phyloP scores from a whole-genome alignment of 2,329 filamentous ascomycete species.

The Monosporascus sp. region DNA sequence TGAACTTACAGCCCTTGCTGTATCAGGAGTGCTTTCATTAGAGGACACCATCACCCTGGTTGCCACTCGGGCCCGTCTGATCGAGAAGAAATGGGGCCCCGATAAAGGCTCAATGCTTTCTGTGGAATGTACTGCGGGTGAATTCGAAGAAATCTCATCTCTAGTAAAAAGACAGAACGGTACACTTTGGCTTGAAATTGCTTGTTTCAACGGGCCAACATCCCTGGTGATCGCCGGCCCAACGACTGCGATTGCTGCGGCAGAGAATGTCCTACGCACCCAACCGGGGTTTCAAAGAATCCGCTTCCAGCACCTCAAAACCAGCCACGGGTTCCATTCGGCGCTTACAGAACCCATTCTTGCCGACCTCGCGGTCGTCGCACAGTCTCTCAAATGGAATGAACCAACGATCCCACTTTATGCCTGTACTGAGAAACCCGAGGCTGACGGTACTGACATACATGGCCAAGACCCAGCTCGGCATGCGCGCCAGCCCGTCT shows the following conservation, averaged over 20 bases:
- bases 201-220: constrained; percentile 17
- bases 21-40: constrained; percentile 27
- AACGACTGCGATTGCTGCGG: constrained; percentile 1
- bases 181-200: constrained; percentile 5
- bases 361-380: constrained; percentile 4
- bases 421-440: constrained; percentile 6
- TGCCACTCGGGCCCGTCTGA: constrained; percentile 24
- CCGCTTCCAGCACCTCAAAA: constrained; percentile 6
- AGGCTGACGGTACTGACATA: too few species aligned
- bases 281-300: constrained; percentile 1
- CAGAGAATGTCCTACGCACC: constrained; percentile 6
- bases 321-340: constrained; percentile 20
- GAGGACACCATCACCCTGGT: constrained; percentile 26
- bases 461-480: background rate
- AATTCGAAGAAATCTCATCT: background rate
- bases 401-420: constrained; percentile 10
- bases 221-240: constrained; percentile 15
- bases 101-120: constrained; percentile 32
- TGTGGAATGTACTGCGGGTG: constrained; percentile 9
- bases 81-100: constrained; percentile 26
- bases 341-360: constrained; percentile 12
- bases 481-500: constrained; percentile 24
- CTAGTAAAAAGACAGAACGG: background rate
- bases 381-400: constrained; percentile 3
- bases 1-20: constrained; percentile 29